These are phyloP conservation scores for Talaromyces sp. DNA, from an alignment of 2,329 filamentous ascomycete genomes.

Conservation along the genomic window DNA sequence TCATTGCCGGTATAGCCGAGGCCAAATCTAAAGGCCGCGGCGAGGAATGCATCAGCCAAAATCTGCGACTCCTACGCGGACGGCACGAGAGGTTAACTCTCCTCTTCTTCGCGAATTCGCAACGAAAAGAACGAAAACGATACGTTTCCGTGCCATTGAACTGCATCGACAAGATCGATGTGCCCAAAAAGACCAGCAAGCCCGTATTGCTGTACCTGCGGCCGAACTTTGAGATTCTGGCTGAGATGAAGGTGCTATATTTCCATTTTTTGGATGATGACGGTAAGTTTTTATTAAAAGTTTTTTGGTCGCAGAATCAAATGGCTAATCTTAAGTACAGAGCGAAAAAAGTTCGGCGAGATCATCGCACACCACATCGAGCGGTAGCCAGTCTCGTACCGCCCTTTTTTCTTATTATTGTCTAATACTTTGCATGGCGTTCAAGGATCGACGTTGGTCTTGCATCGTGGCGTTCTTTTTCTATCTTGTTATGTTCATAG, in stretches of 20 bases:
- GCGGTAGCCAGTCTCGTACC: not conserved
- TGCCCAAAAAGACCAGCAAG: constrained; percentile 37
- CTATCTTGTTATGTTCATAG: not conserved
- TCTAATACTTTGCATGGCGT: not conserved
- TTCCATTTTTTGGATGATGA: constrained; percentile 40
- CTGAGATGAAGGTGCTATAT: constrained; percentile 37
- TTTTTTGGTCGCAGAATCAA: not conserved
- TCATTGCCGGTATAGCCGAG: constrained; percentile 42
- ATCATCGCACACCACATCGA: constrained; percentile 12
- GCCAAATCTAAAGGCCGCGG: constrained; percentile 44
- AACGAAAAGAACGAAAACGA: constrained; percentile 38
- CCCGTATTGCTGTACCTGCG: constrained; percentile 37
- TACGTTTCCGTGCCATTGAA: constrained; percentile 42
- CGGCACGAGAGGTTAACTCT: constrained; percentile 35
- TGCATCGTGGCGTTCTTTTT: constrained; percentile 15
- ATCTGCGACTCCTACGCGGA: constrained; percentile 38
- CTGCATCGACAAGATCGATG: constrained; percentile 37
- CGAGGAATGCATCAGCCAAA: constrained; percentile 46
- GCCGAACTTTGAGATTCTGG: constrained; percentile 41
- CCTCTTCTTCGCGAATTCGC: constrained; percentile 43
- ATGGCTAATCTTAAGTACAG: constrained; percentile 20
- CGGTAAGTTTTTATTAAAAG: constrained; percentile 26
- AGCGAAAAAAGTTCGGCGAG: constrained; percentile 31
- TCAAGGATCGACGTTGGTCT: not conserved
- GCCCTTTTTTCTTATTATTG: not conserved